Conservation (phyloP, 768 basidiomycete genomes). For the Pisolithus marmoratus region DNA sequence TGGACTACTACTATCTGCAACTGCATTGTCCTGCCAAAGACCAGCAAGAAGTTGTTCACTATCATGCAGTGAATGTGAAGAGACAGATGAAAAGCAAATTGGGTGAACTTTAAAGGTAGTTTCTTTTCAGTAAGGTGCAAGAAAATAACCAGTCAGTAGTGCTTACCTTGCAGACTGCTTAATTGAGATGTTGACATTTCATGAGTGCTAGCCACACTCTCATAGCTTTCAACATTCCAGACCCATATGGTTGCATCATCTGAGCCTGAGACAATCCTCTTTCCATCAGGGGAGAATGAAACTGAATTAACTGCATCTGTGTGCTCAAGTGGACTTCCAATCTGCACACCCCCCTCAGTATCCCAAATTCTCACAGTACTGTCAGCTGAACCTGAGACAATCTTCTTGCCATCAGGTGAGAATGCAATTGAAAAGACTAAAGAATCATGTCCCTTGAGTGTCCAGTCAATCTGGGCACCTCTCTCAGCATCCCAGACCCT, state of each 20-base stretch:
- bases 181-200: no score
- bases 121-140: no score
- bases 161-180: no score
- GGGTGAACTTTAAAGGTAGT: neutral
- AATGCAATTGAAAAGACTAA: constrained; percentile 2
- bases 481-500: neutral
- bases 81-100: neutral
- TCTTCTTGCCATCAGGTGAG: constrained; percentile 1
- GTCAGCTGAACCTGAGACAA: neutral
- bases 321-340: neutral
- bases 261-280: neutral
- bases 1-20: neutral
- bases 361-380: neutral
- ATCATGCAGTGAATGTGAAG: neutral
- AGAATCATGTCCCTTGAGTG: neutral
- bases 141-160: no score
- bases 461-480: neutral
- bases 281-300: constrained; percentile 5
- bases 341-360: constrained; percentile 1
- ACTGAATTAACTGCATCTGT: neutral
- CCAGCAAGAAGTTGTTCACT: neutral
- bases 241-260: neutral
- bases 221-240: neutral
- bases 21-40: no score
- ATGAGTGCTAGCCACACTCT: neutral